phyloP scores from a whole-genome alignment of 164 flowering plant species.

The Tetrastigma voinierianum region DNA sequence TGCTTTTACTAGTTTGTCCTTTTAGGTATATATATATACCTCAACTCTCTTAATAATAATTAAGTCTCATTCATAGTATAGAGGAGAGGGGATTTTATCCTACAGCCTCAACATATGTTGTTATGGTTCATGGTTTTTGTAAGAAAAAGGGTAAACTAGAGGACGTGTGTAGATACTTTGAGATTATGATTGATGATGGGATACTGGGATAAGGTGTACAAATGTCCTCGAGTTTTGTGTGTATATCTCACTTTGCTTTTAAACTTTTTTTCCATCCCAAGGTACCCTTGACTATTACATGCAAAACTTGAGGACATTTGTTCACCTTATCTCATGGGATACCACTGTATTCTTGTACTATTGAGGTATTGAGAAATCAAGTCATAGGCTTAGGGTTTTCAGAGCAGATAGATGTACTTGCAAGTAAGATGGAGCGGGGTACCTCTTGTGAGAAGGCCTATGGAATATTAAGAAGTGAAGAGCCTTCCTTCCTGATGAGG shows the following conservation, averaged over 20 bases:
- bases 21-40: no score
- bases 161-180: conserved; percentile 82
- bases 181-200: conserved; percentile 93
- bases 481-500: conserved; percentile 24
- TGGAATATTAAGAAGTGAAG: conserved; percentile 27
- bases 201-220: no score
- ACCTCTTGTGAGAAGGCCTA: conserved; percentile 41
- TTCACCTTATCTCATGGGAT: no score
- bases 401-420: conserved; percentile 50
- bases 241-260: no score
- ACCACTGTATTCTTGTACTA: conserved; percentile 72
- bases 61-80: no score
- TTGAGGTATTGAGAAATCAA: conserved; percentile 59
- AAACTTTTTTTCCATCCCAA: no score
- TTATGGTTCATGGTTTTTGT: conserved; percentile 83
- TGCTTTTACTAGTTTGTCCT: no score
- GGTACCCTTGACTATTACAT: no score
- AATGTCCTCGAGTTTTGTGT: no score
- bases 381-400: conserved; percentile 47
- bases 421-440: conserved; percentile 69
- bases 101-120: conserved; percentile 76
- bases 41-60: no score
- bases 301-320: no score
- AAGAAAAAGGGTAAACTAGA: conserved; percentile 76
- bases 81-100: conserved; percentile 63